phyloP scores from a whole-genome alignment of 2,329 filamentous ascomycete genomes.

The Pseudocercospora macadamiae region DNA sequence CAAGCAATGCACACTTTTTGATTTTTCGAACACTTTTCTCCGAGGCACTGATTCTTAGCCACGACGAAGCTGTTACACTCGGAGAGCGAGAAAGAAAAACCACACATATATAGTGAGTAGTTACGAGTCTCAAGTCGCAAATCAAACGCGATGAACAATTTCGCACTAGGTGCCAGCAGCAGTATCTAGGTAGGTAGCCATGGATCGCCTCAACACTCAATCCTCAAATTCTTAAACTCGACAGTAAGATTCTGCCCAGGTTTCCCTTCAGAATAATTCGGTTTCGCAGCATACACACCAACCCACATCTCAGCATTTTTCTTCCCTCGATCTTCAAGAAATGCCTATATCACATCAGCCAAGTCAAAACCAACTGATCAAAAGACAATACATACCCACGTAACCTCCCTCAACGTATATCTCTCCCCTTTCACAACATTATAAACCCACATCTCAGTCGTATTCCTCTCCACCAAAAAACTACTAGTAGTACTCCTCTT shows the following conservation, averaged over 20 bases:
- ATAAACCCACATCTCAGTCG: conserved; percentile 71
- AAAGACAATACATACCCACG: conserved; percentile 6
- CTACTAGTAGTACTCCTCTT: conserved; percentile 13
- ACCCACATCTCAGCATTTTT: conserved; percentile 23
- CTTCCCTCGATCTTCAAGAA: conserved; percentile 22
- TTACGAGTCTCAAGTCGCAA: too few relatives aligned
- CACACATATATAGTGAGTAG: too few relatives aligned
- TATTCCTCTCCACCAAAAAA: conserved; percentile 40
- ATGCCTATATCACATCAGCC: conserved; percentile 5
- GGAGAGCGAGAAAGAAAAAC: too few relatives aligned
- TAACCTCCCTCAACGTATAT: conserved; percentile 36
- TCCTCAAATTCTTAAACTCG: conserved; percentile 18
- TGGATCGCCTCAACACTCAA: conserved; percentile 16
- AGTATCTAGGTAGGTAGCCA: too few relatives aligned
- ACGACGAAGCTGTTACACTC: too few relatives aligned
- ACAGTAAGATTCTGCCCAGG: conserved; percentile 19
- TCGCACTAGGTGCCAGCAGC: too few relatives aligned
- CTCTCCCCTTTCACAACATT: conserved; percentile 42
- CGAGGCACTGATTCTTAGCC: too few relatives aligned
- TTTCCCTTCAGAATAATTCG: conserved; percentile 14
- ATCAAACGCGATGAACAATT: too few relatives aligned
- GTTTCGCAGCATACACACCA: conserved; percentile 24
- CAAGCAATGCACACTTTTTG: too few relatives aligned
- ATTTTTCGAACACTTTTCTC: too few relatives aligned
- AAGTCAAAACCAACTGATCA: not conserved